Evolutionary conservation across 495 filamentous ascomycete species (phyloP), one percentile per base, ranked within the genome.

Genomic region (Cudoniella acicularis): DNA sequence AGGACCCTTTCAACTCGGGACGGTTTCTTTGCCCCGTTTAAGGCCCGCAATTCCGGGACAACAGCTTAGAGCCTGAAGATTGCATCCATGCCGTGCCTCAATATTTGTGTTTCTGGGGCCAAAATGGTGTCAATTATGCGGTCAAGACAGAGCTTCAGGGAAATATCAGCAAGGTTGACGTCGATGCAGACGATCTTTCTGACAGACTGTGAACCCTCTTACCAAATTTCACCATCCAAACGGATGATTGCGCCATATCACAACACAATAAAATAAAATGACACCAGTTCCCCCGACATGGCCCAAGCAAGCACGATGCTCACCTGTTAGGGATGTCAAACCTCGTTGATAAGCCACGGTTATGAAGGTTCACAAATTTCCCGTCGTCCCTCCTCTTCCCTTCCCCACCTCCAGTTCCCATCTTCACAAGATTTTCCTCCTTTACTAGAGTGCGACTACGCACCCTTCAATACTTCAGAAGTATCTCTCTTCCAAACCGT

Each of bases 241-340:
- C 27, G 23, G 36, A 40, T 20, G 13, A 54, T 54, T 20, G 51
- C 51, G 51, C 51, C 51, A 54, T 54, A 54, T 30, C 49, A 24
- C 51, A 23, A 54, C 27, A 41, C n/a, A 21, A 54, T 41, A 20
- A 40, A 41, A 54, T 41, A 54, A 54, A 54, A 41, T 41, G 51
- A 41, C 10, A 54, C 51, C 16, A 41, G 10, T 22, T 17, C 30
- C 51, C 30, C 20, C 51, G 18, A 42, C 22, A 40, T 41, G 13
- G 20, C 51, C 27, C 27, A 42, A 23, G 51, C 27, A 42, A 23
- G 51, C 51, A 54, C 26, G 27, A 54, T 41, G 27, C 22, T 20
- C 23, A 49, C 17, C 46, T 49, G 30, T 36, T 13, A 50, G 21
- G 43, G 27, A 17, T 20, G 21, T n/a, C 22, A 20, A 41, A 16